Evolutionary conservation across 2,329 filamentous ascomycete species (phyloP).

Genomic region (Chaetomium strumarium): DNA sequence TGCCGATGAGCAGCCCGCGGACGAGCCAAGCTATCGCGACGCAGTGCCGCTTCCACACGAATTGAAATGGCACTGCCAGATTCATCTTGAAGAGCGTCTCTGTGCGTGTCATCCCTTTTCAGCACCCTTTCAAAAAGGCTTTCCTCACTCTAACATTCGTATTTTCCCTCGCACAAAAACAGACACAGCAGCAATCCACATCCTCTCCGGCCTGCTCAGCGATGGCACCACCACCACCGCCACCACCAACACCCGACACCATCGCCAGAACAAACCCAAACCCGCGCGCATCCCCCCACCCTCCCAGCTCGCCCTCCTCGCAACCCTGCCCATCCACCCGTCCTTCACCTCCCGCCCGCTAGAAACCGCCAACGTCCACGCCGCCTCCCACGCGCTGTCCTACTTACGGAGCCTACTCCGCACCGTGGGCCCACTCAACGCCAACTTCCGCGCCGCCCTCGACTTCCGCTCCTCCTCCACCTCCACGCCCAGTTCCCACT

Average conservation of each 20-base stretch:
- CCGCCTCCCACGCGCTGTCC: conserved; percentile 60
- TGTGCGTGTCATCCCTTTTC: conserved; percentile 24
- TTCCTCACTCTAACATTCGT: not conserved
- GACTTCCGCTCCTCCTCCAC: conserved; percentile 44
- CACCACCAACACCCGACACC: not conserved
- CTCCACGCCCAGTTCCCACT: not conserved
- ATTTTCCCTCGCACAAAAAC: not conserved
- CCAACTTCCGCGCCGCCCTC: conserved; percentile 67
- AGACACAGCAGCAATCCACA: conserved; percentile 54
- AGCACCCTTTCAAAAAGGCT: not conserved
- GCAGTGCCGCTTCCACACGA: conserved; percentile 54
- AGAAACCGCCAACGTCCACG: conserved; percentile 53
- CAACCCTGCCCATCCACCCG: conserved; percentile 78
- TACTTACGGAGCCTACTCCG: conserved; percentile 64
- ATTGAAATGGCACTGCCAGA: conserved; percentile 59
- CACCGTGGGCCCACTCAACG: conserved; percentile 62
- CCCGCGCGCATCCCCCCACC: conserved; percentile 62
- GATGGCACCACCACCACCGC: conserved; percentile 40
- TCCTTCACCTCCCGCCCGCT: conserved; percentile 66
- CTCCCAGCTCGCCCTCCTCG: conserved; percentile 69
- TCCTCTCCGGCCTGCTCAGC: conserved; percentile 59
- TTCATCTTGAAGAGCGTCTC: conserved; percentile 70
- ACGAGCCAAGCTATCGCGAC: conserved; percentile 41
- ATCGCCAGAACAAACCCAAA: conserved; percentile 19
- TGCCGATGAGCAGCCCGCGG: not conserved